Conservation (phyloP, 2,329 filamentous ascomycete species). For the Parascedosporium putredinis region DNA sequence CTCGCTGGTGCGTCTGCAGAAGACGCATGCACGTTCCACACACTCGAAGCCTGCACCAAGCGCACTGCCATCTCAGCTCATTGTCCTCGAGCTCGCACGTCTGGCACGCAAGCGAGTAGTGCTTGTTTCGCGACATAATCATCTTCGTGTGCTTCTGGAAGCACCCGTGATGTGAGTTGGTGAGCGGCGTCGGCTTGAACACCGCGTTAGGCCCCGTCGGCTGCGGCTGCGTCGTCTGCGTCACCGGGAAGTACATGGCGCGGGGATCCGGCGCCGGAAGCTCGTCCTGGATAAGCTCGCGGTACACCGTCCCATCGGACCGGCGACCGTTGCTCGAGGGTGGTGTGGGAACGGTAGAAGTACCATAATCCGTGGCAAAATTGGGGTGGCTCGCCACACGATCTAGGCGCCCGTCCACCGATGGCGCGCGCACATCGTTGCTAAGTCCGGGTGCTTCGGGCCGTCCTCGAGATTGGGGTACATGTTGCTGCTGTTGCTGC, state of each 20-base stretch:
- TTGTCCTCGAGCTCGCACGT: conserved; percentile 36
- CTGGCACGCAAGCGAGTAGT: conserved; percentile 43
- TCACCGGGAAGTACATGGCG: conserved; percentile 27
- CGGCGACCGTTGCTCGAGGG: conserved; percentile 22
- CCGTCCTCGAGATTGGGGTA: no score
- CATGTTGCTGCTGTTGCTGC: conserved; percentile 1
- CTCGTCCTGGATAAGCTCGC: conserved; percentile 25
- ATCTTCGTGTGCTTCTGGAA: conserved; percentile 37
- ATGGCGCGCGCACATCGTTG: conserved; percentile 6
- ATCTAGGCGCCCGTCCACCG: conserved; percentile 5
- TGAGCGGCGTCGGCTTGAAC: conserved; percentile 31
- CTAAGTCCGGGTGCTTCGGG: not conserved
- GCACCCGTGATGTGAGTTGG: conserved; percentile 34
- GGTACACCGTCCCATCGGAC: conserved; percentile 29
- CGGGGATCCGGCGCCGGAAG: conserved; percentile 23
- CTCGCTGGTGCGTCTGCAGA: conserved; percentile 29
- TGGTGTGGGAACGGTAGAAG: conserved; percentile 15
- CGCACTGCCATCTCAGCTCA: conserved; percentile 35
- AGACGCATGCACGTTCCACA: conserved; percentile 36
- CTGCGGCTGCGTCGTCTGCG: conserved; percentile 15
- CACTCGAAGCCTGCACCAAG: conserved; percentile 40
- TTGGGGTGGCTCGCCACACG: conserved; percentile 6
- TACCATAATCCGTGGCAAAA: conserved; percentile 11
- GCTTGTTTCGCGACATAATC: conserved; percentile 34
- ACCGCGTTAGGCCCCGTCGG: conserved; percentile 24